These are phyloP conservation scores for Trematosphaeria pertusa DNA, from an alignment of 2,329 filamentous ascomycete species.

Conservation along the genomic window DNA sequence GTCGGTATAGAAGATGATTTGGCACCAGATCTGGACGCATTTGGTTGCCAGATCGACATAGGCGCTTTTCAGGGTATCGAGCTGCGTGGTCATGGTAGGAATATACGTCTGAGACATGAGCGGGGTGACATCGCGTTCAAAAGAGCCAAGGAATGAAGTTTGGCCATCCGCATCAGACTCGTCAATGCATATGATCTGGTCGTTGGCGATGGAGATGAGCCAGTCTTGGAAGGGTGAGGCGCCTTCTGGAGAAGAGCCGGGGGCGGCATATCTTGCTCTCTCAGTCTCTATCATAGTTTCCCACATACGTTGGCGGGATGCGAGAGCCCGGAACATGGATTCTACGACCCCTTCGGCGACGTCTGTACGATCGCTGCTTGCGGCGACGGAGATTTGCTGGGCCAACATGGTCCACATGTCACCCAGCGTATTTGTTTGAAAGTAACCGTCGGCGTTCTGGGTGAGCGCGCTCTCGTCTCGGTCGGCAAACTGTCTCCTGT, in stretches of 20 bases:
- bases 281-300: constrained; percentile 89
- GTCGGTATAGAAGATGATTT: constrained; percentile 88
- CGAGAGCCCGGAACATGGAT: constrained; percentile 89
- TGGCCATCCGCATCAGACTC: constrained; percentile 72
- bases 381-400: constrained; percentile 87
- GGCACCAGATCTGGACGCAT: constrained; percentile 86
- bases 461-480: constrained; percentile 83
- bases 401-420: constrained; percentile 98
- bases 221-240: constrained; percentile 82
- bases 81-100: constrained; percentile 72
- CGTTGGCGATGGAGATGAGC: constrained; percentile 95
- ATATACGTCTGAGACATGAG: constrained; percentile 82
- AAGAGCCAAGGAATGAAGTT: constrained; percentile 83
- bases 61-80: constrained; percentile 79
- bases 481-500: constrained; percentile 80
- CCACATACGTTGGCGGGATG: constrained; percentile 83
- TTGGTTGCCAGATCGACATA: constrained; percentile 96
- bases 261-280: constrained; percentile 70
- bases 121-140: constrained; percentile 81
- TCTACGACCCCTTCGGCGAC: constrained; percentile 95
- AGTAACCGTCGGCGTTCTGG: constrained; percentile 77
- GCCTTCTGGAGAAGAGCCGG: constrained; percentile 64
- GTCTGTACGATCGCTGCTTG: constrained; percentile 83
- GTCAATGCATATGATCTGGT: constrained; percentile 98
- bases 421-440: constrained; percentile 88